Evolutionary conservation across 345 rosid species (phyloP), one percentile per base, ranked within the genome.

Genomic region (Eutrema yunnanense): DNA sequence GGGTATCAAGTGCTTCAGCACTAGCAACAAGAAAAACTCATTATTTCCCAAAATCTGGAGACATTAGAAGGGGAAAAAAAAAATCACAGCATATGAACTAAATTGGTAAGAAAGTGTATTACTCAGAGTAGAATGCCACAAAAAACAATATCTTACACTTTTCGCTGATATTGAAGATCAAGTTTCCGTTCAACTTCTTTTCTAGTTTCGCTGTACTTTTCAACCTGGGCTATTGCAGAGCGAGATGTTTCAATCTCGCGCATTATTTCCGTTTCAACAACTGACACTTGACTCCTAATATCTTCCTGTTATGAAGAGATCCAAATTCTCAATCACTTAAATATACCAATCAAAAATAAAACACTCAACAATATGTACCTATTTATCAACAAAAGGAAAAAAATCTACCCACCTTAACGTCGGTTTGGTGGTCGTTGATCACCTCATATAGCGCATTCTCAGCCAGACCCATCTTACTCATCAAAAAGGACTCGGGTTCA

Each of bases 1-100:
- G 96, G 73, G 83, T 79, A 80, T 92, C 99, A 60, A 95, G 92
- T 72, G 92, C 97, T 82, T 95, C 96, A 71, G 97, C 97, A 73
- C 99, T 92, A 66, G 27, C 34, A 75, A 54, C 41, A 67, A 46
- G 48, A 70, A 58, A 59, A 62, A 19, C 72, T 69, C 61, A 70
- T 8, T 65, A 60, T 59, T 60, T 30, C 55, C 66, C 34, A 42
- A 9, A 33, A 22, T 29, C 8, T 52, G 64, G 13, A 48, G 61
- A 32, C 12, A 48, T 0, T 16, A 8, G 27, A 69, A 64, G 43
- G 48, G 34, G 5, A 4, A 46, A 38, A 34, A 10, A 34, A 32
- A 8, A 41, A 44, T 6, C 55, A 42, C 46, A 58, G 33, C 19
- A 32, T 19, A 57, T 53, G 33, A 71, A 70, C 29, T 33, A 22